phyloP scores from a whole-genome alignment of 495 filamentous ascomycete genomes.

The Annulohypoxylon maeteangense region DNA sequence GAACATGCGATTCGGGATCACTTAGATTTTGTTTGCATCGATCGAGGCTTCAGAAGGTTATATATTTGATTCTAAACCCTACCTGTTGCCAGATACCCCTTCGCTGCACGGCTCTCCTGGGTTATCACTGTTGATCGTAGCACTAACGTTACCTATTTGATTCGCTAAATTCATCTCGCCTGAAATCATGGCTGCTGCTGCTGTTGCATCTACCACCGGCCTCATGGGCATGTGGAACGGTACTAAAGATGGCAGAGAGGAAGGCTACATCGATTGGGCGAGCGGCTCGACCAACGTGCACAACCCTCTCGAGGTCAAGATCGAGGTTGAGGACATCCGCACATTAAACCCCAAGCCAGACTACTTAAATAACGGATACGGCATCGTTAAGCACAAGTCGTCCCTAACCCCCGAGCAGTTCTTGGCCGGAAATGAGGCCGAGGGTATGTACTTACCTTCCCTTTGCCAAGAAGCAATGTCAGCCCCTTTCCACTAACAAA shows the following conservation, averaged over 20 bases:
- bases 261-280: slow-evolving; percentile 45
- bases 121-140: slow-evolving; percentile 1
- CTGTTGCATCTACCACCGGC: slow-evolving; percentile 44
- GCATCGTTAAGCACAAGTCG: slow-evolving; percentile 45
- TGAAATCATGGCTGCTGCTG: slow-evolving; percentile 42
- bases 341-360: slow-evolving; percentile 38
- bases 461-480: not conserved
- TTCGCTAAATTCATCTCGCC: not conserved
- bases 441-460: slow-evolving; percentile 30
- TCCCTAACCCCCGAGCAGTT: slow-evolving; percentile 46
- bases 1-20: not conserved
- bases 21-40: not conserved
- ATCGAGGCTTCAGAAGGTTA: slow-evolving; percentile 17
- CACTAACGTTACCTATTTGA: not conserved
- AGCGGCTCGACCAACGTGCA: slow-evolving; percentile 42
- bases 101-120: slow-evolving; percentile 14
- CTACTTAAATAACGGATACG: slow-evolving; percentile 42
- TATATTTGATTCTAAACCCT: slow-evolving; percentile 35
- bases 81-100: not conserved
- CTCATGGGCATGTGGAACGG: slow-evolving; percentile 49
- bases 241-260: slow-evolving; percentile 39
- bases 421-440: slow-evolving; percentile 41
- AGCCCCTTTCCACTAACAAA: not conserved
- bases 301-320: slow-evolving; percentile 42
- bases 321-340: slow-evolving; percentile 44